Evolutionary conservation across 164 flowering plant species (phyloP).

Genomic region (Pachysandra terminalis): DNA sequence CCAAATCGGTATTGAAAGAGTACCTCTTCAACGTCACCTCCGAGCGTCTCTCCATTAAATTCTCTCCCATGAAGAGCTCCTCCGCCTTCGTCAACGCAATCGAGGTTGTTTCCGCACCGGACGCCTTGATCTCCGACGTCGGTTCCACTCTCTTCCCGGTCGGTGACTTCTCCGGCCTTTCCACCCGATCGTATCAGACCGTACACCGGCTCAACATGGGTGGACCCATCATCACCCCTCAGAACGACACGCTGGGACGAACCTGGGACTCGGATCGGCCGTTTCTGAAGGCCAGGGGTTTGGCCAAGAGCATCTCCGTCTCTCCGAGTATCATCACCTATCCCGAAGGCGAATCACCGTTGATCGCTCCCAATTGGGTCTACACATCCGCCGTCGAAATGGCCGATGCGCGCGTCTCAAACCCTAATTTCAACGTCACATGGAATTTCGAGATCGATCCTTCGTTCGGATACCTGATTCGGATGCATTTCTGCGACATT

Average conservation of each 20-base stretch:
- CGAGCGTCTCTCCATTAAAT: conserved; percentile 31
- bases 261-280: conserved; percentile 45
- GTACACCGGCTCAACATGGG: conserved; percentile 57
- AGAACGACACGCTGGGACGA: conserved; percentile 64
- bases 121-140: conserved; percentile 34
- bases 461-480: conserved; percentile 42
- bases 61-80: conserved; percentile 44
- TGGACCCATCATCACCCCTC: conserved; percentile 45
- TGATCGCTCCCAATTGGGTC: conserved; percentile 58
- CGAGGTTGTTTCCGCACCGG: conserved; percentile 79
- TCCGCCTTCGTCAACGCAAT: conserved; percentile 65
- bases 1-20: conserved; percentile 37
- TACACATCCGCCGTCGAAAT: conserved; percentile 58
- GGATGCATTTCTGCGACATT: conserved; percentile 78
- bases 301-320: conserved; percentile 34
- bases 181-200: conserved; percentile 31
- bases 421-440: conserved; percentile 62
- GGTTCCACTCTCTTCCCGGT: conserved; percentile 47
- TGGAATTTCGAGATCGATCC: conserved; percentile 50
- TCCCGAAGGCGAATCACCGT: conserved; percentile 35
- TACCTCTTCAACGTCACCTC: conserved; percentile 52
- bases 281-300: conserved; percentile 26
- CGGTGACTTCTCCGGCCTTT: conserved; percentile 30
- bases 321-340: conserved; percentile 36
- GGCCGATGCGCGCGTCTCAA: conserved; percentile 37